phyloP scores from a whole-genome alignment of 1,139 yeast species.

The Pichia kudriavzevii region DNA sequence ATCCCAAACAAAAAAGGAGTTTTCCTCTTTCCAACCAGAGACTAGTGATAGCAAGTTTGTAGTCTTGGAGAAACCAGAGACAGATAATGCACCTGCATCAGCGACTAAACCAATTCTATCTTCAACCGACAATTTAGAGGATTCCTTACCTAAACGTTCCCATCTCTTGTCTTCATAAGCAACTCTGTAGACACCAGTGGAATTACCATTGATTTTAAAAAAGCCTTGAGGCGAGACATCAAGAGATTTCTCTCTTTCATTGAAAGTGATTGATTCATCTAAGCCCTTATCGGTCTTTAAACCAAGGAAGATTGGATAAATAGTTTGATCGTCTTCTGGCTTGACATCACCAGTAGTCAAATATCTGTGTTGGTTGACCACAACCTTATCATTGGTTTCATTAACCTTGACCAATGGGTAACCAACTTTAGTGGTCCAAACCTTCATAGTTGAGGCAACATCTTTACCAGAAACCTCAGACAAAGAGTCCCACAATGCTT shows the following conservation, averaged over 20 bases:
- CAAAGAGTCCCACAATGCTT: constrained; percentile 46
- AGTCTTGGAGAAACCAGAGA: constrained; percentile 51
- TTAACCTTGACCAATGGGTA: constrained; percentile 46
- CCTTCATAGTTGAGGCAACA: constrained; percentile 41
- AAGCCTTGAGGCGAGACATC: constrained; percentile 25
- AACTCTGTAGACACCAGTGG: constrained; percentile 63
- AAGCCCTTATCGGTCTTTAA: constrained; percentile 61
- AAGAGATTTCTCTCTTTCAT: constrained; percentile 38
- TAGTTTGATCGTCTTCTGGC: constrained; percentile 32
- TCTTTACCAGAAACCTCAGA: constrained; percentile 44
- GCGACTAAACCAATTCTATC: constrained; percentile 67
- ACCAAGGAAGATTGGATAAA: constrained; percentile 75
- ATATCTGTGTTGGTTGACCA: constrained; percentile 48
- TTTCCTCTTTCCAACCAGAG: constrained; percentile 41
- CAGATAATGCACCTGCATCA: constrained; percentile 55
- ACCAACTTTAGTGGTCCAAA: constrained; percentile 51
- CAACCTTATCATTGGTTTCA: constrained; percentile 22
- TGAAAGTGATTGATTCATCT: constrained; percentile 66
- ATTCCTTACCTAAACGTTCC: constrained; percentile 42
- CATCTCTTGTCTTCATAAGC: constrained; percentile 49
- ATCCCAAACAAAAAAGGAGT: constrained; percentile 62
- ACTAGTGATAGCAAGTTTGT: constrained; percentile 43
- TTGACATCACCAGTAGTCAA: constrained; percentile 53
- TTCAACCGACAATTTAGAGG: constrained; percentile 42
- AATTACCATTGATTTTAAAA: constrained; percentile 59